Conservation (phyloP, 257 asterid species). For the Solanum acaule region DNA sequence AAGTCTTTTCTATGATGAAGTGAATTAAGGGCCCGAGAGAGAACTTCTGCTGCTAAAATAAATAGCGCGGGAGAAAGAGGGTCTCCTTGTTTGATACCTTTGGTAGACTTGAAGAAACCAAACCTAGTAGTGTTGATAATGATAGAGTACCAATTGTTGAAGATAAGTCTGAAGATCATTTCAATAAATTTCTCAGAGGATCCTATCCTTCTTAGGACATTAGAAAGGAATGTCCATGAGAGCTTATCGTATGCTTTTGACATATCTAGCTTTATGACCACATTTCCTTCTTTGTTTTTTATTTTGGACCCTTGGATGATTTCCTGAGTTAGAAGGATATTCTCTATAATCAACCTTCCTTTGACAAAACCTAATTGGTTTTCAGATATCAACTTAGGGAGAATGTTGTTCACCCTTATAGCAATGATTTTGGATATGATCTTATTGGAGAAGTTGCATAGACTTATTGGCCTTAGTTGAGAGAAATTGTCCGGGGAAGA, state of each 20-base stretch:
- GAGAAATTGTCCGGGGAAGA: not conserved
- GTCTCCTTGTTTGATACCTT: not conserved
- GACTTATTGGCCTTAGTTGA: not conserved
- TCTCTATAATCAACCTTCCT: not conserved
- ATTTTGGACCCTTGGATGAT: not conserved
- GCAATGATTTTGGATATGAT: not conserved
- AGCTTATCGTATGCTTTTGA: not conserved
- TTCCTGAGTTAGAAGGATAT: not conserved
- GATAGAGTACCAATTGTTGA: too few species aligned
- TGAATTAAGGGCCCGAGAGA: not conserved
- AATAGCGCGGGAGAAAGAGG: not conserved
- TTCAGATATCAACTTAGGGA: not conserved
- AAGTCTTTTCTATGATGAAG: too few species aligned
- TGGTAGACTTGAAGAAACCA: not conserved
- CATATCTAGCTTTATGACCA: not conserved
- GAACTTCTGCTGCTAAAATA: too few species aligned
- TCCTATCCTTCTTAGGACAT: not conserved
- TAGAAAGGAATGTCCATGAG: not conserved
- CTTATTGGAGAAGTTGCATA: not conserved
- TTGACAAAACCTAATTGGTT: not conserved
- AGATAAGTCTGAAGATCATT: not conserved
- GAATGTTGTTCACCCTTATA: not conserved
- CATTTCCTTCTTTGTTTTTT: not conserved
- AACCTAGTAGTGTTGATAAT: not conserved
- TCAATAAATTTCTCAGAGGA: too few species aligned